Evolutionary conservation across 2,329 filamentous ascomycete genomes (phyloP).

Genomic region (Thielaviopsis musarum): DNA sequence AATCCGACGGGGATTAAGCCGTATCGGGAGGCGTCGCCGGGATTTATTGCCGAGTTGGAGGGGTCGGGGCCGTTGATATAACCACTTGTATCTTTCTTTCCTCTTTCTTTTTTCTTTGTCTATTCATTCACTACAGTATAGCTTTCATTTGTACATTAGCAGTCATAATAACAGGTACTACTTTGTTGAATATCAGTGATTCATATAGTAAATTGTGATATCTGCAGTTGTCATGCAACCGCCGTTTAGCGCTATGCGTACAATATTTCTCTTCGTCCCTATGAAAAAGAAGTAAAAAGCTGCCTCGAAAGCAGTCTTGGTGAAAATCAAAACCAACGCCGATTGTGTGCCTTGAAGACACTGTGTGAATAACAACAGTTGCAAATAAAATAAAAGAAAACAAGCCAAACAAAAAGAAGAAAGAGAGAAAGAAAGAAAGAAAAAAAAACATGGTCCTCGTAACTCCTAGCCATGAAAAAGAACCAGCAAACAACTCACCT

Average conservation of each 20-base stretch:
- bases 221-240: too few relatives aligned
- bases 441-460: neutral
- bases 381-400: neutral
- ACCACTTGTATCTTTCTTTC: too few relatives aligned
- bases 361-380: neutral
- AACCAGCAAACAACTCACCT: constrained; percentile 2
- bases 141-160: neutral
- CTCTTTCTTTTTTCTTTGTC: too few relatives aligned
- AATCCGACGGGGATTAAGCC: neutral
- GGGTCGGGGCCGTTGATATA: constrained; percentile 6
- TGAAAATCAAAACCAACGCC: constrained; percentile 5
- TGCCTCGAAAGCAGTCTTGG: too few relatives aligned
- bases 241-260: too few relatives aligned
- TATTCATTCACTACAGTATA: too few relatives aligned
- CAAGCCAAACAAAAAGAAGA: neutral
- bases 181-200: too few relatives aligned
- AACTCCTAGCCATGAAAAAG: neutral
- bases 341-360: constrained; percentile 3
- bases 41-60: constrained; percentile 2
- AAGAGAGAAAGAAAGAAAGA: neutral
- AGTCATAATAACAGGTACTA: neutral
- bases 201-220: too few relatives aligned
- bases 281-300: neutral
- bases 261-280: neutral
- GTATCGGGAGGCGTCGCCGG: neutral